A percentile compares a stretch with the other conserved stretches of the same genome.
Conservation (phyloP, 306 rosid genomes). For the Mucuna pruriens region DNA sequence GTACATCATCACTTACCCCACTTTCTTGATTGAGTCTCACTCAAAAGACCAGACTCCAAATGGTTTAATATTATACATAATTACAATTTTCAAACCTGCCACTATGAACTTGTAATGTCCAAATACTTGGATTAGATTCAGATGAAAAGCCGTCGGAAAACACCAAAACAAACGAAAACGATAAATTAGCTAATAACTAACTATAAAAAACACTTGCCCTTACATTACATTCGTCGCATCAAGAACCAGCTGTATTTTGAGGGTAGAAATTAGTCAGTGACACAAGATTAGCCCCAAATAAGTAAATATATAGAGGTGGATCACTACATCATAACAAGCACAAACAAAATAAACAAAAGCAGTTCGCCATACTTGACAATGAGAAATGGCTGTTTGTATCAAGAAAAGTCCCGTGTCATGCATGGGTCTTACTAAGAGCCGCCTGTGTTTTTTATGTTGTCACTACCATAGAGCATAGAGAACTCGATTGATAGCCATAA, state of each 20-base stretch:
- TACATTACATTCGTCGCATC: neutral
- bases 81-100: neutral
- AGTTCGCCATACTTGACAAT: constrained; percentile 52
- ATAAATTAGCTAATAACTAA: neutral
- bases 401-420: constrained; percentile 38
- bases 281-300: constrained; percentile 31
- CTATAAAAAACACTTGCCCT: neutral
- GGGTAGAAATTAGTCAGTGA: constrained; percentile 1
- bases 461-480: neutral
- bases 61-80: constrained; percentile 16
- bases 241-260: constrained; percentile 39
- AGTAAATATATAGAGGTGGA: neutral
- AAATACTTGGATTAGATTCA: constrained; percentile 33
- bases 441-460: constrained; percentile 9
- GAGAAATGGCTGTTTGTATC: constrained; percentile 55
- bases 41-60: neutral
- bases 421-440: constrained; percentile 16
- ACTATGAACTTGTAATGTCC: constrained; percentile 9
- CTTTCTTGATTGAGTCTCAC: constrained; percentile 17
- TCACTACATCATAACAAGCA: constrained; percentile 28
- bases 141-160: constrained; percentile 16
- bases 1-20: constrained; percentile 17
- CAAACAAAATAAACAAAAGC: constrained; percentile 5
- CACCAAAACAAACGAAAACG: constrained; percentile 15
- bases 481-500: neutral